Evolutionary conservation across 163 green algal species (phyloP).

Genomic region (Coccomyxa subellipsoidea): DNA sequence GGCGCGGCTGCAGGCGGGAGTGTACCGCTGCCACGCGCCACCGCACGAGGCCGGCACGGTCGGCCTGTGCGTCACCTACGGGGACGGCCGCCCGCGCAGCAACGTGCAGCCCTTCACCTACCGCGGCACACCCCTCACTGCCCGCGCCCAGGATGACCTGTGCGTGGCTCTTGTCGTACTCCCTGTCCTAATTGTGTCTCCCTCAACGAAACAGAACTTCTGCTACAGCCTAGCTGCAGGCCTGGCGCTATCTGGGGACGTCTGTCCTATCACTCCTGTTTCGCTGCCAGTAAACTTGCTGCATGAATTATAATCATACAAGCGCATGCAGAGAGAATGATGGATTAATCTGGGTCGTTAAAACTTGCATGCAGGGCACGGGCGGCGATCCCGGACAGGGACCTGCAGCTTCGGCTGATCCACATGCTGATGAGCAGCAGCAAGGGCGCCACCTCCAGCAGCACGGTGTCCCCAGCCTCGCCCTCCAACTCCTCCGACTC

Average conservation of each 20-base stretch:
- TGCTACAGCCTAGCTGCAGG: too few species aligned
- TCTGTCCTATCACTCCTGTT: too few species aligned
- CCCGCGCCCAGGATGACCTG: background rate
- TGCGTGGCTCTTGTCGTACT: background rate
- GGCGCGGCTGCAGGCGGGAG: constrained; percentile 7
- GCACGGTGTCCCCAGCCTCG: background rate
- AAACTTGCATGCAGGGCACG: background rate
- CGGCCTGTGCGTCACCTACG: background rate
- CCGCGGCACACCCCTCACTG: background rate
- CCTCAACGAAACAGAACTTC: too few species aligned
- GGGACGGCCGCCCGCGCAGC: background rate
- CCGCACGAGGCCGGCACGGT: constrained; percentile 12
- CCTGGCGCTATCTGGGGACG: too few species aligned
- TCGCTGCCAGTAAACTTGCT: too few species aligned
- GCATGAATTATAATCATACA: too few species aligned
- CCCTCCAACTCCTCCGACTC: background rate
- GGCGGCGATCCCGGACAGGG: constrained; percentile 5
- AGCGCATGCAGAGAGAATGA: background rate
- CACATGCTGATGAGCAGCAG: constrained; percentile 8
- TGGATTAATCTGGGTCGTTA: background rate
- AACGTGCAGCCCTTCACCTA: constrained; percentile 13
- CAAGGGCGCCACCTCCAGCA: background rate
- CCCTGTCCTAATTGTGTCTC: too few species aligned
- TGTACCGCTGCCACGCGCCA: constrained; percentile 15
- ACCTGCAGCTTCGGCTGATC: constrained; percentile 17